A percentile compares a stretch with the other conserved stretches of the same genome.
Conservation (phyloP, 208 protist genomes). For the Leishmania major region DNA sequence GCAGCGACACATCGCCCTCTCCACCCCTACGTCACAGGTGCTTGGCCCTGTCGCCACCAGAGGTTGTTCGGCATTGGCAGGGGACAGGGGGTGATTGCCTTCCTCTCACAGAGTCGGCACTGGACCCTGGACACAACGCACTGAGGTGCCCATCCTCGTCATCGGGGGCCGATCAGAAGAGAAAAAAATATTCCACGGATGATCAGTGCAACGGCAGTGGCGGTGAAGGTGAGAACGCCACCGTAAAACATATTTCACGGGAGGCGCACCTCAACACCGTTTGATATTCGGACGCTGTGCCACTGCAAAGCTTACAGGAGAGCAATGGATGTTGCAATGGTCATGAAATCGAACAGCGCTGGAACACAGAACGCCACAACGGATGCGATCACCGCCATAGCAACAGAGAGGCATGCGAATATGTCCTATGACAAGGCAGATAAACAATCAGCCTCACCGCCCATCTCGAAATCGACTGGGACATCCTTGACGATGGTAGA, state of each 20-base stretch:
- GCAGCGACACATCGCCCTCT: background rate
- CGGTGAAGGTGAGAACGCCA: background rate
- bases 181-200: background rate
- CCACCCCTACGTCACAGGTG: too few relatives aligned
- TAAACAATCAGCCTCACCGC: slow-evolving; percentile 6
- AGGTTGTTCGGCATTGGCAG: background rate
- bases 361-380: background rate
- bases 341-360: slow-evolving; percentile 4
- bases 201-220: background rate
- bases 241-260: background rate
- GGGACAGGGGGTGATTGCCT: background rate
- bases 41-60: background rate
- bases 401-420: background rate
- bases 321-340: slow-evolving; percentile 1
- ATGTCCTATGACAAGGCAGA: background rate
- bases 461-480: slow-evolving; percentile 12
- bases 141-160: background rate
- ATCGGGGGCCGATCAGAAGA: background rate
- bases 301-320: slow-evolving; percentile 9
- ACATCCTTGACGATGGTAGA: background rate
- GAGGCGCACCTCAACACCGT: background rate
- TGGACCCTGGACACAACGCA: too few relatives aligned
- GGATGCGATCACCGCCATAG: background rate
- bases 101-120: background rate
- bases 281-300: slow-evolving; percentile 12